Conservation (phyloP, 768 basidiomycete genomes). For the Leucocoprinus sp. region DNA sequence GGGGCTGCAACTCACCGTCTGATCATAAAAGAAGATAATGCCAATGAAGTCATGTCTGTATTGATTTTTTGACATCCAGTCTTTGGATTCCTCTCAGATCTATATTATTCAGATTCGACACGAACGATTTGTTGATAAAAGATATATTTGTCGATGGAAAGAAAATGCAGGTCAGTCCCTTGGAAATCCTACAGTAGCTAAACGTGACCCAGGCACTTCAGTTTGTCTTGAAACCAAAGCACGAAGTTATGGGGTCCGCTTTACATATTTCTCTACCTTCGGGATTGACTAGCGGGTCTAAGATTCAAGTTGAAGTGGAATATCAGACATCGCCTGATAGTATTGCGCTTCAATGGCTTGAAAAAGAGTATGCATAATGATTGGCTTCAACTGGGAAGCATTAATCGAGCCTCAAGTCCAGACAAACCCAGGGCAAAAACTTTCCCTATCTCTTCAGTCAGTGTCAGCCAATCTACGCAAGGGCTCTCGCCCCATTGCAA, state of each 20-base stretch:
- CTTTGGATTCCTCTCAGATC: neutral
- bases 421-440: conserved; percentile 79
- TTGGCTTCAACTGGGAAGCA: neutral
- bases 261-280: conserved; percentile 50
- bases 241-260: conserved; percentile 72
- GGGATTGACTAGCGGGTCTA: conserved; percentile 32
- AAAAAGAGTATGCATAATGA: conserved; percentile 50
- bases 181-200: conserved; percentile 28
- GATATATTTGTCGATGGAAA: conserved; percentile 45
- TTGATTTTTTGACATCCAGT: neutral
- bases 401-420: conserved; percentile 18
- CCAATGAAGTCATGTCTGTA: conserved; percentile 56
- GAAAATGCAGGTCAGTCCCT: conserved; percentile 33
- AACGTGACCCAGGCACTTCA: conserved; percentile 18
- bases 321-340: conserved; percentile 71
- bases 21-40: conserved; percentile 40
- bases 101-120: conserved; percentile 53
- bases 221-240: conserved; percentile 47
- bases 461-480: conserved; percentile 86
- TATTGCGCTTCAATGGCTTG: conserved; percentile 84
- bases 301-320: conserved; percentile 45
- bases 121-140: conserved; percentile 55
- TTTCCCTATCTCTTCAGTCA: conserved; percentile 90
- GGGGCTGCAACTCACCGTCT: conserved; percentile 65
- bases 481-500: conserved; percentile 74